Base-by-base conservation (phyloP, 768 basidiomycete species). In the Phaeolepiota aurea region DNA sequence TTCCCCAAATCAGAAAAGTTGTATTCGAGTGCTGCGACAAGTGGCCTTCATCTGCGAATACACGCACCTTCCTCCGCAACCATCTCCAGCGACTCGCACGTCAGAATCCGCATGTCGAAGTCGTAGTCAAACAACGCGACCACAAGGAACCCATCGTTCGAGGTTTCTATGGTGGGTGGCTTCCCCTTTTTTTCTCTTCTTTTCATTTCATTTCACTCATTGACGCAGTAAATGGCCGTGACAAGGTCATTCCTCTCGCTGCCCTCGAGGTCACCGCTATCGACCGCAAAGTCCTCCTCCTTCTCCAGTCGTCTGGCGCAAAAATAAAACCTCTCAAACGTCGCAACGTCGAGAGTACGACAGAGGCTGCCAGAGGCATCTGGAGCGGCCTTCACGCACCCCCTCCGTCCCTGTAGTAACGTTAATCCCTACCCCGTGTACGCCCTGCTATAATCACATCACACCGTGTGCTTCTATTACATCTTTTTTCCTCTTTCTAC, bases 371-470 rank as follows among this genome's bases (percentile, higher is more conserved):
- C 7, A 79, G 90, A 57, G 90, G 90, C 40, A 87, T 92, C 48
- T 92, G 88, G 89, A 86, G 82, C 55, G 87, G 89, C 14, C 62
- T 92, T 46, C 90, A 93, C 51, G 84, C 84, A 48, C 76, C 79
- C 51, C 74, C 80, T 42, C 80, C 83, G 13, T 41, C 50, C 9
- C 62, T 75, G 44, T 76, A 57, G 61, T 48, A 46, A 37, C 22
- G 25, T 28, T 7, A 28, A 7, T 28, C n/a, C 7, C 25, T 28
- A 28, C n/a, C n/a, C n/a, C 25, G 7, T 28, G n/a, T n/a, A n/a
- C 33, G 35, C 32, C 35, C 38, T 42, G 21, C 34, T 42, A 39
- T 45, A 41, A 52, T 40, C 54, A 48, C n/a, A 9, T 31, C 15
- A 35, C 33, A 7, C 33, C 7, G 33, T 19, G 37, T 21, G 10